Base-by-base conservation (phyloP, 805 yeast species). In the Yarrowia osloensis region DNA sequence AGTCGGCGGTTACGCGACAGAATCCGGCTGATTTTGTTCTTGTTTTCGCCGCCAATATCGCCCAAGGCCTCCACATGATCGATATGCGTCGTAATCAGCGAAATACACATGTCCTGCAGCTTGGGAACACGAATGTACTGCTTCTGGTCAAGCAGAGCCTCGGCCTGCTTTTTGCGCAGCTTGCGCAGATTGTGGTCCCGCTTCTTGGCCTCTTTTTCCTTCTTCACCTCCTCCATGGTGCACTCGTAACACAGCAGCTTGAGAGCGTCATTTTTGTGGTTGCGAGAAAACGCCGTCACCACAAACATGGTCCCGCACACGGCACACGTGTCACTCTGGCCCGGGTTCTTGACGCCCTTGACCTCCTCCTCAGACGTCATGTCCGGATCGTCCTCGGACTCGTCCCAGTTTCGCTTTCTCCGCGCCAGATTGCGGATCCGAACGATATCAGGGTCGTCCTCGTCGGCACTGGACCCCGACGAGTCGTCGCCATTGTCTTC, bases 1-100 rank as follows among this genome's bases (percentile, higher is more conserved):
- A 95, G 79, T 0, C 95, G 88, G 65, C 99, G 78, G 77, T 93
- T 95, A 68, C 90, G 86, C 24, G 95, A 86, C 33, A 95, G 76
- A 68, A 96, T 92, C 65, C 86, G 83, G 24, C 91, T 84, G 61
- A 95, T 86, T 75, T 87, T 89, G 71, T 82, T 82, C 80, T 88
- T 79, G 75, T 91, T 93, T 42, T 80, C 77, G 28, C 83, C 79
- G 0, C 98, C 97, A 69, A 95, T 88, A 70, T 90, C 97, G 42
- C 98, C 98, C 65, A 95, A 80, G 2, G 84, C 87, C 6, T 93
- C 96, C 61, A 89, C 91, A 69, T 85, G 88, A 71, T 84, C 85
- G 70, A 90, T 91, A 71, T 87, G 84, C 37, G 80, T 80, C 0
- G 91, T 86, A 39, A 90, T 86, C 19, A 84, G 80, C 33, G 81